phyloP scores from a whole-genome alignment of 1,139 yeast species.

The Taphrina betulina region DNA sequence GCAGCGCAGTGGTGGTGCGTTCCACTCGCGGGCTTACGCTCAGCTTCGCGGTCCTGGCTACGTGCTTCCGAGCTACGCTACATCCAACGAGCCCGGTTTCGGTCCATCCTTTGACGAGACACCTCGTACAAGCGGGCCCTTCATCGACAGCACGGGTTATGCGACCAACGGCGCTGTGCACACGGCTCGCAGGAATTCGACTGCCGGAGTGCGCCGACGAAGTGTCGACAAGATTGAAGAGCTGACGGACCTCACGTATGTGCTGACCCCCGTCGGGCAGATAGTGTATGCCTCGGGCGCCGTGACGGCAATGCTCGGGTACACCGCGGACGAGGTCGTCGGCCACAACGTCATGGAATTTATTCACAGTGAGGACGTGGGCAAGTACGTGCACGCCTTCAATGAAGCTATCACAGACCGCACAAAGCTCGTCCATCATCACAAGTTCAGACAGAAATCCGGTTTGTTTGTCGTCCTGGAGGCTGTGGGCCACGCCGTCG shows the following conservation, averaged over 20 bases:
- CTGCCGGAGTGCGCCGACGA: not conserved
- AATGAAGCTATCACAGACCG: conserved; percentile 18
- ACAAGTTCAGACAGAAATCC: conserved; percentile 30
- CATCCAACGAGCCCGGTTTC: not conserved
- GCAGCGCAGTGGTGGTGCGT: no score
- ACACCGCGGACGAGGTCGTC: conserved; percentile 35
- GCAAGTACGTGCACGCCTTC: conserved; percentile 37
- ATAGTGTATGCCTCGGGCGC: conserved; percentile 39
- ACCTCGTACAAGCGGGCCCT: not conserved
- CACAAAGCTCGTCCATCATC: conserved; percentile 16
- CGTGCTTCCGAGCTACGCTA: not conserved
- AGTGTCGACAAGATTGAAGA: conserved; percentile 17
- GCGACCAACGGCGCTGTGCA: not conserved
- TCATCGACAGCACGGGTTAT: not conserved
- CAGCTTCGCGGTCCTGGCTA: no score
- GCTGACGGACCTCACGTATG: conserved; percentile 34
- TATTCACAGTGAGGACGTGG: conserved; percentile 41
- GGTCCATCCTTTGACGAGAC: not conserved
- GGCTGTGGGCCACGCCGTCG: conserved; percentile 36
- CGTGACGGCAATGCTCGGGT: conserved; percentile 37
- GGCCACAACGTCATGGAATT: conserved; percentile 38
- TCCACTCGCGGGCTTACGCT: no score
- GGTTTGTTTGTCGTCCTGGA: conserved; percentile 33
- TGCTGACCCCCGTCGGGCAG: conserved; percentile 38
- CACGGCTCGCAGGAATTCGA: not conserved